Conservation (phyloP, 352 stramenopile genomes). For the Pythium insidiosum region DNA sequence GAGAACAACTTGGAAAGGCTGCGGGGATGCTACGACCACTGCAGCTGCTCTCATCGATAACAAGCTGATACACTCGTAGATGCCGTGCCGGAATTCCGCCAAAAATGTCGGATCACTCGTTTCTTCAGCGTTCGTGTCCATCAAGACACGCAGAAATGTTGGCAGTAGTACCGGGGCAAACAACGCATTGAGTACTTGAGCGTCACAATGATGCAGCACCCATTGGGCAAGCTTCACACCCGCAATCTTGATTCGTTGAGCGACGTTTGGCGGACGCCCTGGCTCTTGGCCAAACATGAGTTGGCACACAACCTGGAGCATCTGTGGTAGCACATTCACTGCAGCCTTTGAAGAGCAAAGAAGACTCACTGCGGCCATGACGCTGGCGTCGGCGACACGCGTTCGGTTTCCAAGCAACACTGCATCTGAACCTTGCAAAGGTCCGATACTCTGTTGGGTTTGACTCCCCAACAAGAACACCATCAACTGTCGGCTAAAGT, state of each 20-base stretch:
- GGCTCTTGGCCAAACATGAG: slow-evolving; percentile 63
- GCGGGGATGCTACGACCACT: slow-evolving; percentile 38
- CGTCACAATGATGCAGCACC: slow-evolving; percentile 42
- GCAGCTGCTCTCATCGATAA: slow-evolving; percentile 27
- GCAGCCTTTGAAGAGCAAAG: slow-evolving; percentile 42
- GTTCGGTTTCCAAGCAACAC: slow-evolving; percentile 36
- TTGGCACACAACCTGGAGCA: slow-evolving; percentile 69
- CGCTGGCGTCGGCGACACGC: slow-evolving; percentile 44
- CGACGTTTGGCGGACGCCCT: slow-evolving; percentile 33
- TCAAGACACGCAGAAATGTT: slow-evolving; percentile 51
- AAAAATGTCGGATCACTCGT: slow-evolving; percentile 28
- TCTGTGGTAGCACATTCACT: slow-evolving; percentile 45
- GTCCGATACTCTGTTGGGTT: slow-evolving; percentile 24
- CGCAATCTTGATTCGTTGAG: slow-evolving; percentile 54
- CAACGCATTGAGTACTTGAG: slow-evolving; percentile 29
- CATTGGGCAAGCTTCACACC: slow-evolving; percentile 50
- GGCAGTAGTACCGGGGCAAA: slow-evolving; percentile 63
- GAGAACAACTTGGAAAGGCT: slow-evolving; percentile 70
- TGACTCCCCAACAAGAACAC: slow-evolving; percentile 56
- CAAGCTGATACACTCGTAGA: slow-evolving; percentile 51
- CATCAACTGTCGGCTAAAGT: slow-evolving; percentile 30
- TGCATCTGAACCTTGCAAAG: slow-evolving; percentile 28
- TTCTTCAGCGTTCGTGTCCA: slow-evolving; percentile 56
- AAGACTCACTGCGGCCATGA: slow-evolving; percentile 41
- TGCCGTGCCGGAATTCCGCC: slow-evolving; percentile 44